Percentiles rank a stretch among this genome's conserved stretches.
These are phyloP conservation scores for Podospora tetraspora DNA, from an alignment of 495 filamentous ascomycete genomes.

Conservation along the genomic window DNA sequence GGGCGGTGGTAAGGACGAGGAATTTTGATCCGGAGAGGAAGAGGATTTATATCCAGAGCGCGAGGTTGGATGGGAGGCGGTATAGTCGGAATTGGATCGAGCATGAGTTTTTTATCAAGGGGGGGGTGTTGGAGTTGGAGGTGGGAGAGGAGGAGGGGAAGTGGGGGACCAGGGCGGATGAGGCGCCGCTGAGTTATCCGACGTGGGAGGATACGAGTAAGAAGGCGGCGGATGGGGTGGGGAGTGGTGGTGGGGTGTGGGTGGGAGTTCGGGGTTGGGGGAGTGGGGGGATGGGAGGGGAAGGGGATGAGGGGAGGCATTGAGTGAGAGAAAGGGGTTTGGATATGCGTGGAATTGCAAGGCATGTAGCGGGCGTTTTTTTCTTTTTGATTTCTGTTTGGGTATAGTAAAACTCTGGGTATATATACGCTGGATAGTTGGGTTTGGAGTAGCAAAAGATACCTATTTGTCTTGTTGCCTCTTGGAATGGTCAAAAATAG, in stretches of 20 bases:
- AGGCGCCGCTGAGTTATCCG: constrained; percentile 57
- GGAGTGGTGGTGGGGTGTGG: neutral
- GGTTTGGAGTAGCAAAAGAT: neutral
- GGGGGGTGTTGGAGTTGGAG: constrained; percentile 58
- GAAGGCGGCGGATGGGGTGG: neutral
- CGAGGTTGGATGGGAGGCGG: constrained; percentile 55
- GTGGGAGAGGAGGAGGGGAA: constrained; percentile 56
- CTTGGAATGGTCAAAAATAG: neutral
- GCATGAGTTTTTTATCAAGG: constrained; percentile 66
- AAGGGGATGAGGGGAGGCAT: constrained; percentile 1
- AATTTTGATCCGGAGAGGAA: constrained; percentile 60
- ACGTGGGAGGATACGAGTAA: constrained; percentile 4
- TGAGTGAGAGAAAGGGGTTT: neutral
- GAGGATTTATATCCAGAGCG: constrained; percentile 56
- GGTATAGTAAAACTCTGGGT: neutral
- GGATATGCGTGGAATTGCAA: neutral
- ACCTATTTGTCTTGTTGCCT: neutral
- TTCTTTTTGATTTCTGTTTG: neutral
- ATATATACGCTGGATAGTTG: neutral
- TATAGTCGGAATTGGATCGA: constrained; percentile 68
- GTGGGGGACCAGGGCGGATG: constrained; percentile 61
- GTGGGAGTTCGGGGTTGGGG: neutral
- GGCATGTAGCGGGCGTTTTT: neutral
- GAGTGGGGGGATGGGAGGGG: neutral
- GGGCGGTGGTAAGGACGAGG: constrained; percentile 49